Conservation (phyloP, 2,329 filamentous ascomycete genomes). For the Fusarium avenaceum region DNA sequence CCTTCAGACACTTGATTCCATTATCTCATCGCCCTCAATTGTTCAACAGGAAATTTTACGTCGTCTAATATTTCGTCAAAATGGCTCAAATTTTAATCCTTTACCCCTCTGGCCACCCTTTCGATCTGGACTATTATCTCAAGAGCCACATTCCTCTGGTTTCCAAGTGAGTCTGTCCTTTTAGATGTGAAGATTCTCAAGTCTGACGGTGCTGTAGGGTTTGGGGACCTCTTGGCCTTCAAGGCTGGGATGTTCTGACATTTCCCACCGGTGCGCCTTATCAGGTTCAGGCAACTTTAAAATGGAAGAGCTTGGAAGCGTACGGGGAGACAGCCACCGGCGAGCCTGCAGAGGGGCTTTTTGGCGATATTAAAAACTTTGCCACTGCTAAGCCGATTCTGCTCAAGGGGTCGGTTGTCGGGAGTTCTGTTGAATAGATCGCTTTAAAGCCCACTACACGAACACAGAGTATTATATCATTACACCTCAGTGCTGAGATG, state of each 20-base stretch:
- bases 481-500: no score
- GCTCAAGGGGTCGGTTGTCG: constrained; percentile 42
- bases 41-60: no score
- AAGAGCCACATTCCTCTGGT: constrained; percentile 49
- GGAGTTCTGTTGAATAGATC: no score
- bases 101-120: constrained; percentile 47
- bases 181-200: neutral
- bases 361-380: constrained; percentile 46
- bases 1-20: no score
- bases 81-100: constrained; percentile 47
- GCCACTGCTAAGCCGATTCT: constrained; percentile 32
- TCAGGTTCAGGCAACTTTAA: constrained; percentile 45
- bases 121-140: constrained; percentile 48
- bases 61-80: neutral
- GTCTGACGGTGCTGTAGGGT: constrained; percentile 20
- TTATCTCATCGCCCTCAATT: no score
- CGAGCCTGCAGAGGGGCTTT: constrained; percentile 20
- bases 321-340: constrained; percentile 31
- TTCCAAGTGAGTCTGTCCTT: constrained; percentile 29
- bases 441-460: no score
- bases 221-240: constrained; percentile 40
- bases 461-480: no score
- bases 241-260: constrained; percentile 41
- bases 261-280: constrained; percentile 36
- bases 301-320: constrained; percentile 40